Conservation (phyloP, 768 basidiomycete genomes). For the Amanita brunnescens region DNA sequence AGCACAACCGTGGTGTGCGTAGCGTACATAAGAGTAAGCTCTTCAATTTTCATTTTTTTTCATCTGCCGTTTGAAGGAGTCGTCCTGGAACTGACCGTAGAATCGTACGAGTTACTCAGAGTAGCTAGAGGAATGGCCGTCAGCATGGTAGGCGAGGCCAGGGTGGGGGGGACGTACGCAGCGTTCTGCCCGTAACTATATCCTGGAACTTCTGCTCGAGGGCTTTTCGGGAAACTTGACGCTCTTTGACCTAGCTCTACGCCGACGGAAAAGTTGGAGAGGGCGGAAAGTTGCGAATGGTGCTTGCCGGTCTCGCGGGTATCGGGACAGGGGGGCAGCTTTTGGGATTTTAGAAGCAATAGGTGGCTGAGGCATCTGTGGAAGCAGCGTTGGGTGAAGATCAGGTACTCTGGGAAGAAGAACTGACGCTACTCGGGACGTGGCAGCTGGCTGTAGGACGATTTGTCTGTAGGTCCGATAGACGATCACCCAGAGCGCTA, state of each 20-base stretch:
- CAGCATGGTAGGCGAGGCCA: neutral
- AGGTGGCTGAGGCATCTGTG: constrained; percentile 65
- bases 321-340: constrained; percentile 23
- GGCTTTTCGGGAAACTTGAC: constrained; percentile 90
- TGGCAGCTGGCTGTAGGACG: too few species aligned
- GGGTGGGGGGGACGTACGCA: constrained; percentile 46
- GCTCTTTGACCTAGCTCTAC: constrained; percentile 71
- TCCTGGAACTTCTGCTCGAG: constrained; percentile 84
- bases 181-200: constrained; percentile 90
- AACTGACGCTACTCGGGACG: constrained; percentile 75
- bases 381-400: constrained; percentile 8
- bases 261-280: constrained; percentile 60
- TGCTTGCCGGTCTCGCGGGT: constrained; percentile 50
- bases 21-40: constrained; percentile 93
- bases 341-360: constrained; percentile 45
- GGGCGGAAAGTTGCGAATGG: constrained; percentile 58
- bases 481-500: too few species aligned
- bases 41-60: constrained; percentile 96
- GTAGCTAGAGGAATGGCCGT: constrained; percentile 62
- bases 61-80: constrained; percentile 81
- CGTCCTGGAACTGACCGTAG: constrained; percentile 83
- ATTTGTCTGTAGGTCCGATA: too few species aligned
- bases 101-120: constrained; percentile 89
- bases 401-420: too few species aligned
- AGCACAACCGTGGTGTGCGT: constrained; percentile 82